These are phyloP conservation scores for Trapa incisa DNA, from an alignment of 345 rosid genomes.

Conservation along the genomic window DNA sequence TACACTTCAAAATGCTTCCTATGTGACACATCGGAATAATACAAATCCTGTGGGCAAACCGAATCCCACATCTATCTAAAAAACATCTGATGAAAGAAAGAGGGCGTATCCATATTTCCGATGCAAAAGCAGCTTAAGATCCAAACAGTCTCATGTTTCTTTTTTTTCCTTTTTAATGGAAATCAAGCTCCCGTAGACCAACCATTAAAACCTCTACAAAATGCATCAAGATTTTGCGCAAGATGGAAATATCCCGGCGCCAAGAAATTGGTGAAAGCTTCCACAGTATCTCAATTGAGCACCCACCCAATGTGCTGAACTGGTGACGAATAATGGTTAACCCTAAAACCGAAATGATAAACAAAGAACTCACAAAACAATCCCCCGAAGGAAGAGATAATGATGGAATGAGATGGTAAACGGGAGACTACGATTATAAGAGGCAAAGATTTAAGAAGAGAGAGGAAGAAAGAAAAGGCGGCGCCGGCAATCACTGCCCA, in stretches of 20 bases:
- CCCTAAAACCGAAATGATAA: neutral
- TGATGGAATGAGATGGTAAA: neutral
- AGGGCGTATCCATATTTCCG: neutral
- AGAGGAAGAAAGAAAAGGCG: neutral
- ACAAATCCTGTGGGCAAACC: too few species aligned
- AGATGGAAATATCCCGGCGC: neutral
- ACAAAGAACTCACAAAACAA: neutral
- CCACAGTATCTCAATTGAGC: neutral
- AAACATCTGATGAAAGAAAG: neutral
- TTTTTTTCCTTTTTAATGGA: neutral
- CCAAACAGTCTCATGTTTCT: neutral
- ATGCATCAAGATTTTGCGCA: neutral
- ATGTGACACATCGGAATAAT: too few species aligned
- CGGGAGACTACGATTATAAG: neutral
- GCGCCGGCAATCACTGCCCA: neutral
- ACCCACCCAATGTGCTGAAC: neutral
- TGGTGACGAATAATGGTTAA: neutral
- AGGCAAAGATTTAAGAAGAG: neutral
- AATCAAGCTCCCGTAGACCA: neutral
- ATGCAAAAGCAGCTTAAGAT: too few species aligned
- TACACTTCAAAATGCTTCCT: neutral
- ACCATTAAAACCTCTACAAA: too few species aligned
- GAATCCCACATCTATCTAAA: neutral
- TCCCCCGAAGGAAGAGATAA: neutral
- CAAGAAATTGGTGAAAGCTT: neutral